Conservation (phyloP, 805 yeast species). For the Cyberlindnera nakhonratchasimensis region DNA sequence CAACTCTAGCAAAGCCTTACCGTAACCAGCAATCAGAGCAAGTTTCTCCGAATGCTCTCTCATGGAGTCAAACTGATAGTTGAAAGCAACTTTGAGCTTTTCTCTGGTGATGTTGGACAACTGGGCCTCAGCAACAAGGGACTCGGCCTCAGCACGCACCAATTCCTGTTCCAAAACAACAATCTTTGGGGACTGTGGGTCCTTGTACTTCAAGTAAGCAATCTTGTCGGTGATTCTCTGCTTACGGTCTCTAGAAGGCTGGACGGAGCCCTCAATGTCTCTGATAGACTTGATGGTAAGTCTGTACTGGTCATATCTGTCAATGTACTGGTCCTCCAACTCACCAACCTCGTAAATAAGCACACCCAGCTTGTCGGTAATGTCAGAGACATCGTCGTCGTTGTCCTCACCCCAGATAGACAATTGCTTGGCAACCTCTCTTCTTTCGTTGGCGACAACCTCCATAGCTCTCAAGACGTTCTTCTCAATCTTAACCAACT, state of each 20-base stretch:
- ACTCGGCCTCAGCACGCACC: constrained; percentile 90
- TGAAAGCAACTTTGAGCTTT: constrained; percentile 78
- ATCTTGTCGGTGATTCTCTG: constrained; percentile 81
- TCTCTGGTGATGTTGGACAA: constrained; percentile 85
- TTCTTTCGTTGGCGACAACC: constrained; percentile 71
- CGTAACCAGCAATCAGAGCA: constrained; percentile 85
- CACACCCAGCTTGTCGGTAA: constrained; percentile 84
- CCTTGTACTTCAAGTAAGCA: constrained; percentile 79
- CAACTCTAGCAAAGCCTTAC: constrained; percentile 79
- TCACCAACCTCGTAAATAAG: constrained; percentile 80
- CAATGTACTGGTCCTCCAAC: constrained; percentile 83
- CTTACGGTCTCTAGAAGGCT: constrained; percentile 85
- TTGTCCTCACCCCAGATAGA: constrained; percentile 85
- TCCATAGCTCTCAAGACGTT: constrained; percentile 78
- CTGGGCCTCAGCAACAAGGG: constrained; percentile 89
- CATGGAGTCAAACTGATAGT: constrained; percentile 80
- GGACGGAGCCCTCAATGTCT: constrained; percentile 84
- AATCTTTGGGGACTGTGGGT: constrained; percentile 78
- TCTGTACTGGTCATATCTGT: constrained; percentile 82
- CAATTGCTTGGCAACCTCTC: constrained; percentile 78
- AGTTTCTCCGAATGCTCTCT: constrained; percentile 84
- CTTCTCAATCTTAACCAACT: constrained; percentile 76
- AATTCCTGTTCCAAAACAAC: constrained; percentile 81
- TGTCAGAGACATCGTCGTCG: constrained; percentile 82
- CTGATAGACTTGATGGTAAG: constrained; percentile 75